A percentile compares a stretch with the other conserved stretches of the same genome.
Conservation (phyloP, 1,284 basidiomycete genomes). For the Ceratobasidium sp. region DNA sequence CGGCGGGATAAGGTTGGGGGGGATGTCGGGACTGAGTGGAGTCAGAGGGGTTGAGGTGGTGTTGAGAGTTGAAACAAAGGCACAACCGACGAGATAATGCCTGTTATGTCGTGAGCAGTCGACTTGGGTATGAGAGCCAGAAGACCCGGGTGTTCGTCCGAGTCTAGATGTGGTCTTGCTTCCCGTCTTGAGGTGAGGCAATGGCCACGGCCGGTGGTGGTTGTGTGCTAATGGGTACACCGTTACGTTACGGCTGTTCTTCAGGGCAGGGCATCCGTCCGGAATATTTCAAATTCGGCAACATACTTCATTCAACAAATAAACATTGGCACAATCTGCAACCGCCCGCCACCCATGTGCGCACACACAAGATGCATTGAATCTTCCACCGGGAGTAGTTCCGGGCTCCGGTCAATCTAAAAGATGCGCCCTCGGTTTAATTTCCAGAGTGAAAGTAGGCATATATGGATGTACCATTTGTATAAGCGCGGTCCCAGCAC, state of each 20-base stretch:
- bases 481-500: background rate
- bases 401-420: background rate
- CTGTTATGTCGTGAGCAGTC: conserved; percentile 31
- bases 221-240: conserved; percentile 20
- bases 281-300: conserved; percentile 1
- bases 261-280: conserved; percentile 27
- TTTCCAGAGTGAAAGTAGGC: too few relatives aligned
- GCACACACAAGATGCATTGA: conserved; percentile 22
- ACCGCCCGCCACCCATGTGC: background rate
- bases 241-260: conserved; percentile 26
- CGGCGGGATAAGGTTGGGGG: background rate
- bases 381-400: background rate
- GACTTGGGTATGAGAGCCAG: conserved; percentile 32
- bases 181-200: conserved; percentile 33
- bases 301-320: conserved; percentile 4
- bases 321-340: conserved; percentile 32
- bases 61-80: conserved; percentile 7
- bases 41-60: background rate
- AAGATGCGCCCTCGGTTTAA: background rate
- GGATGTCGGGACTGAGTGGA: too few relatives aligned
- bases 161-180: conserved; percentile 31
- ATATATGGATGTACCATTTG: background rate
- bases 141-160: conserved; percentile 40
- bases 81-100: background rate
- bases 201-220: conserved; percentile 11